These are phyloP conservation scores for Trebouxia sp. DNA, from an alignment of 139 green algal genomes.

Conservation along the genomic window DNA sequence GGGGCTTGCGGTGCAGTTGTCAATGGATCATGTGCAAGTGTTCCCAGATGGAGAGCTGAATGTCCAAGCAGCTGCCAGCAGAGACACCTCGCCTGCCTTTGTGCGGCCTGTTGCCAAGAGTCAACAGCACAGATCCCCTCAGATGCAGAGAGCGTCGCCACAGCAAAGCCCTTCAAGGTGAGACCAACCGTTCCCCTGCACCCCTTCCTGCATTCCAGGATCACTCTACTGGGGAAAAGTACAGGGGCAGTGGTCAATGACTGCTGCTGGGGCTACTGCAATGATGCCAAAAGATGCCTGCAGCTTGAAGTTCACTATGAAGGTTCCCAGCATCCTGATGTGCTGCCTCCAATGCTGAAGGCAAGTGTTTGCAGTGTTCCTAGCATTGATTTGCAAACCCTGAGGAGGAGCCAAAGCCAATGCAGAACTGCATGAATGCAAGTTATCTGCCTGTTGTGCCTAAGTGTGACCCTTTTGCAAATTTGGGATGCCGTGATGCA, in stretches of 20 bases:
- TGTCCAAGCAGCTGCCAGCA: slow-evolving; percentile 62
- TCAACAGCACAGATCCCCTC: not conserved
- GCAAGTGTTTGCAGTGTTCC: too few relatives aligned
- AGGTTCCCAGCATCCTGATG: not conserved
- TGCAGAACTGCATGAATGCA: not conserved
- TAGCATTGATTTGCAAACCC: too few relatives aligned
- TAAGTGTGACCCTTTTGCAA: not conserved
- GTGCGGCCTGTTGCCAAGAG: not conserved
- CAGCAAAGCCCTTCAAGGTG: not conserved
- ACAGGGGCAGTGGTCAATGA: too few relatives aligned
- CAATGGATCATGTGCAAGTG: slow-evolving; percentile 75
- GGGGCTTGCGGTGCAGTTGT: slow-evolving; percentile 45
- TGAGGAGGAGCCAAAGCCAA: not conserved
- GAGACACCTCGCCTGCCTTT: slow-evolving; percentile 19
- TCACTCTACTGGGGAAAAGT: not conserved
- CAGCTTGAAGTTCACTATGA: not conserved
- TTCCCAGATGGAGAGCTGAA: slow-evolving; percentile 87
- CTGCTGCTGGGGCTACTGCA: not conserved
- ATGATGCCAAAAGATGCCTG: not conserved
- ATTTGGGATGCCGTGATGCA: not conserved
- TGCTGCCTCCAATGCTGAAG: not conserved
- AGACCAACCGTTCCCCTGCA: not conserved
- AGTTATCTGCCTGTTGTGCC: too few relatives aligned
- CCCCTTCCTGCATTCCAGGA: not conserved
- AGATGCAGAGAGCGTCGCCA: too few relatives aligned